Evolutionary conservation across 73 alveolate genomes (phyloP).

Genomic region (Paramecium primaurelia): DNA sequence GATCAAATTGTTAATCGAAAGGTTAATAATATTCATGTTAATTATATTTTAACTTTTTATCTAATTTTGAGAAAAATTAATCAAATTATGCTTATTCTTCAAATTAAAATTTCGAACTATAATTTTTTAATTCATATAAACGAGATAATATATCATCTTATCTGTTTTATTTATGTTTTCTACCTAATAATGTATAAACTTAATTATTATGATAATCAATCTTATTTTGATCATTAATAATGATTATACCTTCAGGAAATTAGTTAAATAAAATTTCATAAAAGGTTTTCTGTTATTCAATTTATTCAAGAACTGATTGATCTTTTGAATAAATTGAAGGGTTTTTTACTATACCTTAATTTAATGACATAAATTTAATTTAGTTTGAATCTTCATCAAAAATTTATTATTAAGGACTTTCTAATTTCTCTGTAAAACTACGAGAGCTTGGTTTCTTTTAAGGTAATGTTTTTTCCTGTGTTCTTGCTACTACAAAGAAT

Average conservation of each 20-base stretch:
- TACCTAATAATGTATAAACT: background rate
- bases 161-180: background rate
- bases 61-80: background rate
- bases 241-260: constrained; percentile 26
- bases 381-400: constrained; percentile 1
- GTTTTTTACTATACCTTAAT: background rate
- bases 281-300: background rate
- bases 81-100: background rate
- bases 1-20: background rate
- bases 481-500: background rate
- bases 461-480: background rate
- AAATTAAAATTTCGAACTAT: background rate
- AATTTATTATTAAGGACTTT: background rate
- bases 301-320: background rate
- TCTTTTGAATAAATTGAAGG: background rate
- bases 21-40: background rate
- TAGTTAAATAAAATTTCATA: background rate
- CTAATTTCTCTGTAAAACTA: background rate
- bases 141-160: background rate
- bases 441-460: background rate
- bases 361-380: background rate
- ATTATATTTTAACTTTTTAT: background rate
- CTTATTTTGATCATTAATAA: background rate
- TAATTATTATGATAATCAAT: constrained; percentile 28
- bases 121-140: background rate